Conservation (phyloP, 129 eudicot species). For the Flaveria bidentis region DNA sequence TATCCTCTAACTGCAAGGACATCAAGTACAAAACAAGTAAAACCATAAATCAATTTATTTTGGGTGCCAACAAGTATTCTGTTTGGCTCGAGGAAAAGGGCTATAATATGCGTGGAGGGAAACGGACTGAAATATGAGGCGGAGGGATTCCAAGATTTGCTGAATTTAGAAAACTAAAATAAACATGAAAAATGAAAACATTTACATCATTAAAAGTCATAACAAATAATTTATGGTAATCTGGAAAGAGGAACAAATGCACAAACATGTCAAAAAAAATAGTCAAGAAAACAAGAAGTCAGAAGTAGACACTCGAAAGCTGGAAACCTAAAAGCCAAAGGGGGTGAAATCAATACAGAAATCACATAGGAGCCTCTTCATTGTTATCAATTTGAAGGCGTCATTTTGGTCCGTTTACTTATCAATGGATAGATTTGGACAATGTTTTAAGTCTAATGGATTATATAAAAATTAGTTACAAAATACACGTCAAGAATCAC, state of each 20-base stretch:
- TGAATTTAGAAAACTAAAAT: background rate
- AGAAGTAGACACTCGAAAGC: background rate
- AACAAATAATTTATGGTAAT: background rate
- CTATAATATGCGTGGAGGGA: background rate
- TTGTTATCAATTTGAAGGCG: constrained; percentile 2
- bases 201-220: background rate
- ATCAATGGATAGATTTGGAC: background rate
- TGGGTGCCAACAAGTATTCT: background rate
- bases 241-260: constrained; percentile 7
- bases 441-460: background rate
- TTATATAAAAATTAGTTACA: background rate
- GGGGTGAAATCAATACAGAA: background rate
- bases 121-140: too few relatives aligned
- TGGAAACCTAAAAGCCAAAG: background rate
- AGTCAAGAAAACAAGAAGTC: constrained; percentile 8
- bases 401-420: background rate
- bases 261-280: background rate
- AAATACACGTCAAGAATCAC: background rate
- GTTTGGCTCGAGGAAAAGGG: too few relatives aligned
- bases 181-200: background rate
- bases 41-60: constrained; percentile 6
- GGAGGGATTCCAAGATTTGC: constrained; percentile 2
- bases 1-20: background rate
- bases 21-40: background rate
- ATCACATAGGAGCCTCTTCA: constrained; percentile 1